These are phyloP conservation scores for Alternaria burnsii DNA, from an alignment of 2,329 filamentous ascomycete species.

Conservation along the genomic window DNA sequence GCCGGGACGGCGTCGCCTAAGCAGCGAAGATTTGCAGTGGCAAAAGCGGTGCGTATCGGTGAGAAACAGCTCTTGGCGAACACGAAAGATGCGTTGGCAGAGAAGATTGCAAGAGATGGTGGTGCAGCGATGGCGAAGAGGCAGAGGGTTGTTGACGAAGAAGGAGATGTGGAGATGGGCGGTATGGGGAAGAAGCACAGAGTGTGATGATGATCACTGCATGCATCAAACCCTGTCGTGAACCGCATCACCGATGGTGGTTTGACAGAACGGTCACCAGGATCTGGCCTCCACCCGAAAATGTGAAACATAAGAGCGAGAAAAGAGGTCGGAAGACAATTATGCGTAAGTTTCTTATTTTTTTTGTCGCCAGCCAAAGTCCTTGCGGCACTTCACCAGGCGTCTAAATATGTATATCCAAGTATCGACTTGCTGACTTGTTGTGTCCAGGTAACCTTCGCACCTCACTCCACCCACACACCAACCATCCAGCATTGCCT, in stretches of 20 bases:
- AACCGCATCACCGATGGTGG: neutral
- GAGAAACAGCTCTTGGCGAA: constrained; percentile 74
- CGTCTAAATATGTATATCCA: constrained; percentile 26
- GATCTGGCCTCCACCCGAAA: neutral
- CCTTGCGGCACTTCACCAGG: constrained; percentile 5
- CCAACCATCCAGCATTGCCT: constrained; percentile 1
- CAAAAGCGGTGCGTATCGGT: constrained; percentile 71
- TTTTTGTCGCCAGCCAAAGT: constrained; percentile 11
- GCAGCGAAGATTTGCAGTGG: constrained; percentile 61
- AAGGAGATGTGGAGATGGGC: constrained; percentile 40
- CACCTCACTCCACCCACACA: neutral
- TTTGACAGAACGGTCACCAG: neutral
- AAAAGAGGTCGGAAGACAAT: neutral
- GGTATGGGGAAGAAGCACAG: constrained; percentile 39
- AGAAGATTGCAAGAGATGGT: constrained; percentile 43
- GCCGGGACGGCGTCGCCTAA: constrained; percentile 13
- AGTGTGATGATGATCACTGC: constrained; percentile 21
- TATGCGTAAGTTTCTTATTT: constrained; percentile 33
- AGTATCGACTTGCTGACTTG: constrained; percentile 22
- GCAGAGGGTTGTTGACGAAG: constrained; percentile 34
- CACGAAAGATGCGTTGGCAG: constrained; percentile 52
- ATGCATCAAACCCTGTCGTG: neutral
- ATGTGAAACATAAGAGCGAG: neutral
- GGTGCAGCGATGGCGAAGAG: constrained; percentile 29
- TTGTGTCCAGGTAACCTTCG: constrained; percentile 21